These are phyloP conservation scores for Mycena galopus DNA, from an alignment of 768 basidiomycete genomes.

Conservation along the genomic window DNA sequence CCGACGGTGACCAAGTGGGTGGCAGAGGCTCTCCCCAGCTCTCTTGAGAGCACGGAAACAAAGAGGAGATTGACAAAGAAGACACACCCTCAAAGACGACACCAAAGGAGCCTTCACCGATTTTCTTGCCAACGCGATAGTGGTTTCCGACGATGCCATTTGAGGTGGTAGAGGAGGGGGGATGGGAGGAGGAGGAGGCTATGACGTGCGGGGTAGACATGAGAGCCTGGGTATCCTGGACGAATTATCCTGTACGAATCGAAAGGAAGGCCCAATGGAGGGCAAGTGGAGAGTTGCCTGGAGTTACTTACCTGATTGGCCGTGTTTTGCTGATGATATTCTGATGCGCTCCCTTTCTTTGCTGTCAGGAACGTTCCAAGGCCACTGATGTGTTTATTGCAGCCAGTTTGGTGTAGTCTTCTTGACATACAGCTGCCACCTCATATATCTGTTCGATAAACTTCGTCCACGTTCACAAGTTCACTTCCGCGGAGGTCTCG, in stretches of 20 bases:
- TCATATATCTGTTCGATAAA: no score
- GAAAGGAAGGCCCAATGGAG: constrained; percentile 6
- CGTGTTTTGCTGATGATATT: neutral
- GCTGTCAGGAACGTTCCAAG: no score
- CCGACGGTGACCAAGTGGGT: neutral
- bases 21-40: neutral
- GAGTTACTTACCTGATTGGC: neutral
- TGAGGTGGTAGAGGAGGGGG: constrained; percentile 68
- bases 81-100: constrained; percentile 93
- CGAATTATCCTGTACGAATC: constrained; percentile 17
- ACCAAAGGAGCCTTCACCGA: constrained; percentile 99
- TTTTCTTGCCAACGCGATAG: constrained; percentile 96
- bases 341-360: neutral
- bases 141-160: constrained; percentile 85
- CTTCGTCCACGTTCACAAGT: no score
- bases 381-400: no score
- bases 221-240: constrained; percentile 28
- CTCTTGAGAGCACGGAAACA: neutral
- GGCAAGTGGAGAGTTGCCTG: neutral
- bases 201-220: constrained; percentile 91
- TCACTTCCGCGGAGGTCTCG: no score
- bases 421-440: no score
- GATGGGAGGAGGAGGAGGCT: constrained; percentile 80
- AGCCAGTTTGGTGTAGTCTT: no score
- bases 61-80: constrained; percentile 9